These are phyloP conservation scores for Collybia sp. DNA, from an alignment of 768 basidiomycete species.

Conservation along the genomic window DNA sequence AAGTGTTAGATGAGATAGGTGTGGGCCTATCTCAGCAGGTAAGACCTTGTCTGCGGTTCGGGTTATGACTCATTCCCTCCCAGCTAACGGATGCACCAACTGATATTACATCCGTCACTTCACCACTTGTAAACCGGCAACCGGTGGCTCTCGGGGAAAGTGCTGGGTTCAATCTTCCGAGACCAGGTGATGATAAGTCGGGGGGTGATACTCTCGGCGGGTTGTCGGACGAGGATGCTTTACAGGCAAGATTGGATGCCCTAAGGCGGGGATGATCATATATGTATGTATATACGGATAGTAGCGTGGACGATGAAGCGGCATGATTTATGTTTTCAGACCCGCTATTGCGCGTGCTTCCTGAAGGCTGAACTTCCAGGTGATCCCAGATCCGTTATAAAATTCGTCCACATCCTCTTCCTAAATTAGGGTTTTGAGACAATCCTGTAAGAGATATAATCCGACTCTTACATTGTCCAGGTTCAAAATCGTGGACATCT, in stretches of 20 bases:
- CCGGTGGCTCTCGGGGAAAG: constrained; percentile 84
- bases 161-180: constrained; percentile 27
- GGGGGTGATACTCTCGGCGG: constrained; percentile 34
- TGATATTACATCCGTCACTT: constrained; percentile 56
- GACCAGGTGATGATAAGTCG: constrained; percentile 22
- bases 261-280: constrained; percentile 60
- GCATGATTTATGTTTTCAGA: constrained; percentile 41
- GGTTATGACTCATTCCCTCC: constrained; percentile 8
- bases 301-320: not conserved
- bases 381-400: constrained; percentile 88
- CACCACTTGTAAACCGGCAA: constrained; percentile 60
- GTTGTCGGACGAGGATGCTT: constrained; percentile 80
- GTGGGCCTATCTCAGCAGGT: constrained; percentile 87
- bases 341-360: constrained; percentile 71
- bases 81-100: constrained; percentile 85
- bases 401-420: constrained; percentile 95
- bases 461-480: constrained; percentile 60
- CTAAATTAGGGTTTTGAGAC: constrained; percentile 31
- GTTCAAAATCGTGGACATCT: constrained; percentile 89
- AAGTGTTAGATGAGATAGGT: constrained; percentile 97
- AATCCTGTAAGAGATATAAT: constrained; percentile 5
- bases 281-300: constrained; percentile 5
- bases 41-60: constrained; percentile 7
- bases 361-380: constrained; percentile 75
- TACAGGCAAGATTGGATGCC: constrained; percentile 92